These are phyloP conservation scores for Taxawa tesnikishii DNA, from an alignment of 2,329 filamentous ascomycete genomes.

Conservation along the genomic window DNA sequence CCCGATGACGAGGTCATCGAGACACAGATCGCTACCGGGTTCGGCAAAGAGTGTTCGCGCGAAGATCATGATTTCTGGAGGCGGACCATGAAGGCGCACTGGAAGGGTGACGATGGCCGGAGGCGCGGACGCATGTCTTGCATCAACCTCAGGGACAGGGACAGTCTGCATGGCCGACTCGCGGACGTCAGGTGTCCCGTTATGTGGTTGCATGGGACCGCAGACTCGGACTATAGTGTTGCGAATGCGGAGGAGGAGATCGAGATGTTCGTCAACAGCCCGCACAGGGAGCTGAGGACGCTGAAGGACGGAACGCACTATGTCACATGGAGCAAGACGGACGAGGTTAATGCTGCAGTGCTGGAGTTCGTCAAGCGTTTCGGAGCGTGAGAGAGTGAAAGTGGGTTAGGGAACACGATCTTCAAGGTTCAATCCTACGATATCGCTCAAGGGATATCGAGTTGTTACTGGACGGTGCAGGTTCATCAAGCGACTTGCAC, in stretches of 20 bases:
- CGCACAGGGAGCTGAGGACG: too few species aligned
- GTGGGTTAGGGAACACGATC: too few species aligned
- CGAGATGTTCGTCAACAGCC: constrained; percentile 30
- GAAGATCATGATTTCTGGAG: constrained; percentile 31
- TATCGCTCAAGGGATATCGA: too few species aligned
- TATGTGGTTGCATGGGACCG: constrained; percentile 35
- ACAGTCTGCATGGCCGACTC: constrained; percentile 33
- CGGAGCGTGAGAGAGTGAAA: too few species aligned
- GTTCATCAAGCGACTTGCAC: too few species aligned
- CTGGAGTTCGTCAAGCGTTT: too few species aligned
- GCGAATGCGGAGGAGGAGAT: constrained; percentile 35
- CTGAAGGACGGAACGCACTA: too few species aligned
- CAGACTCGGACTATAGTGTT: constrained; percentile 28
- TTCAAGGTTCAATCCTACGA: too few species aligned
- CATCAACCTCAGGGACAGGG: constrained; percentile 36
- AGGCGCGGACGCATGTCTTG: constrained; percentile 35
- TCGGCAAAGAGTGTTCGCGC: constrained; percentile 26
- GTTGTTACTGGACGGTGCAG: too few species aligned
- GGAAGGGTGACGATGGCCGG: constrained; percentile 37
- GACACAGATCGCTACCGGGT: constrained; percentile 34
- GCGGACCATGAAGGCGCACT: constrained; percentile 29
- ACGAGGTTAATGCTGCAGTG: too few species aligned
- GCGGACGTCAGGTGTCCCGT: constrained; percentile 39
- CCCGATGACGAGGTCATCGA: constrained; percentile 29
- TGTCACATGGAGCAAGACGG: too few species aligned